A percentile compares a stretch with the other conserved stretches of the same genome.
These are phyloP conservation scores for Plasmodiophora brassicae DNA, from an alignment of 208 protist genomes.

Conservation along the genomic window DNA sequence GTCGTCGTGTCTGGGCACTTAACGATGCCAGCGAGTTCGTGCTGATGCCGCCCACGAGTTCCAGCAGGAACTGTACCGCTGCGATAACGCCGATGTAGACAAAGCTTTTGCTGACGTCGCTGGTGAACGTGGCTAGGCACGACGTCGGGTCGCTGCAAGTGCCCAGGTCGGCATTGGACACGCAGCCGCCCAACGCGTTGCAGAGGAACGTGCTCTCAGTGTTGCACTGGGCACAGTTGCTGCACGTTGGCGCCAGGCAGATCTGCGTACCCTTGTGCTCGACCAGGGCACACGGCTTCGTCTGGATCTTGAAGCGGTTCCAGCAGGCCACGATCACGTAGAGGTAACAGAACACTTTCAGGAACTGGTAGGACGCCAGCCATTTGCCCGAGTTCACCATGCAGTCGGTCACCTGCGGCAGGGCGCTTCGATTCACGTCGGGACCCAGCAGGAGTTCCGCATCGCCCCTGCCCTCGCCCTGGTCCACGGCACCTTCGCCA, in stretches of 20 bases:
- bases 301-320: background rate
- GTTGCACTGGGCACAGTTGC: no score
- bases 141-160: background rate
- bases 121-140: background rate
- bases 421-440: slow-evolving; percentile 18
- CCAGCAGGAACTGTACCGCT: background rate
- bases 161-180: no score
- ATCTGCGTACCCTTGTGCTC: background rate
- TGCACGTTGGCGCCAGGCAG: background rate
- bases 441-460: background rate
- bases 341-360: background rate
- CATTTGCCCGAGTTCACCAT: background rate
- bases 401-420: slow-evolving; percentile 24
- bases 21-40: slow-evolving; percentile 13
- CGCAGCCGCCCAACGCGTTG: no score
- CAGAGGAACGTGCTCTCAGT: no score
- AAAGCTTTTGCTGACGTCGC: background rate
- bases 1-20: background rate
- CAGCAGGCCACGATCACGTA: background rate
- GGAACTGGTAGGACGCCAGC: background rate
- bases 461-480: no score
- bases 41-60: background rate
- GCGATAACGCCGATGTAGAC: background rate
- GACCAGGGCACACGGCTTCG: background rate
- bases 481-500: no score